Evolutionary conservation across 805 yeast genomes (phyloP).

Genomic region (Metschnikowia shivogae): DNA sequence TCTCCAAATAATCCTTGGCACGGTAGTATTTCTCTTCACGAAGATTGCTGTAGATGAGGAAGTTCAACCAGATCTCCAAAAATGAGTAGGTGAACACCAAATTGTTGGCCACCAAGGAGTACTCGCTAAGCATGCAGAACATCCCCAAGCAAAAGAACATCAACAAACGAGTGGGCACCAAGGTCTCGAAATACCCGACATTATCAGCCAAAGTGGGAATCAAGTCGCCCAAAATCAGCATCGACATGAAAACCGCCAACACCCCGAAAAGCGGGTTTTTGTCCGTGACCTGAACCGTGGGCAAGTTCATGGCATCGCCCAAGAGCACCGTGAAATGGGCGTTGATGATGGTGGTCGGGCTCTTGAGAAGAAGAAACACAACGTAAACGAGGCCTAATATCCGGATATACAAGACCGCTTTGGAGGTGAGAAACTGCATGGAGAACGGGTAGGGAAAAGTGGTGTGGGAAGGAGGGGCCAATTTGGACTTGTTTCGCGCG

Average conservation of each 20-base stretch:
- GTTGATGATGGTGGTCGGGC: conserved; percentile 42
- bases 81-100: conserved; percentile 57
- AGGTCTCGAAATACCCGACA: conserved; percentile 50
- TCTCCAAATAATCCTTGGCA: conserved; percentile 39
- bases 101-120: conserved; percentile 53
- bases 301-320: conserved; percentile 57
- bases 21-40: conserved; percentile 59
- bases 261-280: conserved; percentile 48
- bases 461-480: no score
- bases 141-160: conserved; percentile 48
- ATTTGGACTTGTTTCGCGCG: background rate
- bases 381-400: conserved; percentile 41
- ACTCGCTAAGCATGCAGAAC: conserved; percentile 44
- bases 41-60: conserved; percentile 55
- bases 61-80: conserved; percentile 66
- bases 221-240: conserved; percentile 49
- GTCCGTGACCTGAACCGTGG: conserved; percentile 26
- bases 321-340: conserved; percentile 48
- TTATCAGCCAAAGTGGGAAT: conserved; percentile 45
- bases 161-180: conserved; percentile 55
- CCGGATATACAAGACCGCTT: conserved; percentile 45
- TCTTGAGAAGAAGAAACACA: conserved; percentile 45
- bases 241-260: conserved; percentile 42
- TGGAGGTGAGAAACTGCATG: conserved; percentile 53
- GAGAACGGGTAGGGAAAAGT: background rate